A percentile compares a stretch with the other conserved stretches of the same genome.
These are phyloP conservation scores for Dictyostelium capitatum DNA, from an alignment of 78 protist genomes.

Conservation along the genomic window DNA sequence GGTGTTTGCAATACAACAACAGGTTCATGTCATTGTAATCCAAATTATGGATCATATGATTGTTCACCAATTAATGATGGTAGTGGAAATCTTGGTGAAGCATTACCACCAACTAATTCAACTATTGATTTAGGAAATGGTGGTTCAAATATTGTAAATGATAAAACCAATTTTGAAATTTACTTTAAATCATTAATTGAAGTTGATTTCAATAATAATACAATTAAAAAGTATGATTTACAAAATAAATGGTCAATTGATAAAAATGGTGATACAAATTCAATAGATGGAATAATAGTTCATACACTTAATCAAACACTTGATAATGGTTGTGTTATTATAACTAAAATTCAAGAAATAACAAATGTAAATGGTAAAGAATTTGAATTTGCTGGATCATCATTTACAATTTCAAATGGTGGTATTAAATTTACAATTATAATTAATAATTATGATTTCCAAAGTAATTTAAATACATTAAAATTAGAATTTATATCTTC, in stretches of 20 bases:
- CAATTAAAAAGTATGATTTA: not conserved
- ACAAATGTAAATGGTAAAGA: not conserved
- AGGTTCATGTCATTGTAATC: not conserved
- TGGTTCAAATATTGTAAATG: not conserved
- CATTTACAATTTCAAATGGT: not conserved
- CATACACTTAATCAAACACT: not conserved
- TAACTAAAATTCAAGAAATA: not conserved
- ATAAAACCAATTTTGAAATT: not conserved
- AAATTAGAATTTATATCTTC: not conserved
- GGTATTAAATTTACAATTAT: not conserved
- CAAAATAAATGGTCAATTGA: not conserved
- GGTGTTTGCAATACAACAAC: not conserved
- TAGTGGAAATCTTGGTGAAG: too few relatives aligned
- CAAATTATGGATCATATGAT: not conserved
- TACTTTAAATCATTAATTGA: not conserved
- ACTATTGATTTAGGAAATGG: not conserved
- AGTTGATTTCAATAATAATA: not conserved
- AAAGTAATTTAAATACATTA: constrained; percentile 1
- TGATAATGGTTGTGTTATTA: not conserved
- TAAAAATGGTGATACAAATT: not conserved
- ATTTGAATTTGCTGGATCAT: not conserved
- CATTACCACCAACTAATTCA: not conserved
- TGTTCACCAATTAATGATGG: not conserved
- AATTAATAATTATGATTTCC: not conserved
- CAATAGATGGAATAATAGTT: too few relatives aligned